Evolutionary conservation across 2,329 filamentous ascomycete genomes (phyloP), one percentile per base, ranked within the genome.

Genomic region (Nannizzia gypsea): DNA sequence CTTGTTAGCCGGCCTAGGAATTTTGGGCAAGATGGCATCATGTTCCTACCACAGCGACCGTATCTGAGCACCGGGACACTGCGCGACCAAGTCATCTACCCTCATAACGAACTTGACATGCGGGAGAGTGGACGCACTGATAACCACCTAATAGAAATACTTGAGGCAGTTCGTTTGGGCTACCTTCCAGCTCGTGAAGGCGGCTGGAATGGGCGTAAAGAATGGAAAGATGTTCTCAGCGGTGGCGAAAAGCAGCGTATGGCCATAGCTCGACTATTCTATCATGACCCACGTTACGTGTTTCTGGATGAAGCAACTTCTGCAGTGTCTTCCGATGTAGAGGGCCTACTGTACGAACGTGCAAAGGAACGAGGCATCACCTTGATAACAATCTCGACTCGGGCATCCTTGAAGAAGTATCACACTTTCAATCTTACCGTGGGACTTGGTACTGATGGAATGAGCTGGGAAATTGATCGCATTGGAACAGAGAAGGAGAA

Each of bases 201-300:
- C 42, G 93, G 93, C 13, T 97, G 90, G 90, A 90, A 99, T 70
- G 93, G 90, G 3, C 83, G 90, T 60, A 97, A 99, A 74, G 91
- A 96, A 70, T 99, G 93, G 93, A 96, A 97, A 75, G 92, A 97
- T 66, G 90, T 99, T 3, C 80, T 99, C n/a, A 92, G 87, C 64
- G 93, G 93, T 42, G 93, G 93, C 11, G 93, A 99, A 79, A 99
- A 99, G 77, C 93, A 99, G 76, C 81, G 93, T 22, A 89, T 99
- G 82, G 90, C 84, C 0, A 90, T 99, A 67, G 92, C 95, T 3
- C 80, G 93, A 50, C 73, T 99, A 56, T 77, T 97, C 44, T 99
- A 99, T 69, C 93, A 99, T 69, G 92, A 97, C 75, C 93, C 93
- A 15, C 81, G 87, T 62, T 99, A 95, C 70, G 93, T 90, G 1